These are phyloP conservation scores for Neopestalotiopsis sp. DNA, from an alignment of 2,329 filamentous ascomycete species.

Conservation along the genomic window DNA sequence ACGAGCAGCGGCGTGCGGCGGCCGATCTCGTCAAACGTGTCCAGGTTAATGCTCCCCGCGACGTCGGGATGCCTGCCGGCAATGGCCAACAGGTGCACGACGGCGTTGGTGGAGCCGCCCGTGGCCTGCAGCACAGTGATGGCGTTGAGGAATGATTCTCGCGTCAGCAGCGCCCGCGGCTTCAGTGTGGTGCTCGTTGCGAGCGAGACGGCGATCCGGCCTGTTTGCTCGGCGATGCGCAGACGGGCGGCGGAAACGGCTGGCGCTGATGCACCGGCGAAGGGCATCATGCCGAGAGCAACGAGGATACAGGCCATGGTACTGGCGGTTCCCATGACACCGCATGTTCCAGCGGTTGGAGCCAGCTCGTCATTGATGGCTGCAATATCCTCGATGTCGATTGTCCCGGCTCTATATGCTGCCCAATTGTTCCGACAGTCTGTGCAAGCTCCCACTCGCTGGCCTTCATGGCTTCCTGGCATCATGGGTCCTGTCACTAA, in stretches of 20 bases:
- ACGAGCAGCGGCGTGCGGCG: conserved; percentile 81
- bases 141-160: conserved; percentile 81
- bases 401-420: conserved; percentile 64
- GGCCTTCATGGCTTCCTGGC: conserved; percentile 69
- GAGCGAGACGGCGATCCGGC: conserved; percentile 69
- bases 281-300: conserved; percentile 79
- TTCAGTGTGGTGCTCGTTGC: conserved; percentile 68
- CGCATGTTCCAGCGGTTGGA: conserved; percentile 79
- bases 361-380: conserved; percentile 75
- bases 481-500: conserved; percentile 78
- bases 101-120: conserved; percentile 84
- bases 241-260: conserved; percentile 80
- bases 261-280: conserved; percentile 78
- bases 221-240: conserved; percentile 78
- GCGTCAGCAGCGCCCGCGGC: conserved; percentile 73
- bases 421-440: conserved; percentile 80
- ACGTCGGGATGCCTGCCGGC: conserved; percentile 74
- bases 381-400: conserved; percentile 75
- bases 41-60: conserved; percentile 66
- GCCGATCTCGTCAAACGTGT: conserved; percentile 80
- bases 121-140: conserved; percentile 86
- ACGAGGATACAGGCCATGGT: conserved; percentile 88
- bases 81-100: conserved; percentile 87
- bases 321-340: conserved; percentile 91
- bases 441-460: conserved; percentile 73